Percentiles rank a stretch among this genome's conserved stretches.
phyloP scores from a whole-genome alignment of 2,329 filamentous ascomycete species.

The Aspergillus pseudoviridinutans region DNA sequence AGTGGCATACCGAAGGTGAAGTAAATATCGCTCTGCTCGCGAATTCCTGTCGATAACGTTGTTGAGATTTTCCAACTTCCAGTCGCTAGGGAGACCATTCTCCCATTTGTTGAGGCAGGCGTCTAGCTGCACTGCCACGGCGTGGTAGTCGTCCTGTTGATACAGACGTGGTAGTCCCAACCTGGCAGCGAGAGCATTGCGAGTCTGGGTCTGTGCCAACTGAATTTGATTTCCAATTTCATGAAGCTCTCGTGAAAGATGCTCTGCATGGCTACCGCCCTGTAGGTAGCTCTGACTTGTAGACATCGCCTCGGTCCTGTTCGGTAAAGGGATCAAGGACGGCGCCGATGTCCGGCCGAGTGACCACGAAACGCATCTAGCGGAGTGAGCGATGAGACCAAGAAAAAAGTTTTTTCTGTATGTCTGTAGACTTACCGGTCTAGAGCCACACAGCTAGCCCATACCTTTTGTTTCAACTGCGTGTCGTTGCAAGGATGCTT shows the following conservation, averaged over 20 bases:
- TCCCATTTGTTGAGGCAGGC: constrained; percentile 16
- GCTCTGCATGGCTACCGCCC: neutral
- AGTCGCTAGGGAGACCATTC: constrained; percentile 8
- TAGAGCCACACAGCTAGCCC: constrained; percentile 15
- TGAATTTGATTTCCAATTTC: constrained; percentile 19
- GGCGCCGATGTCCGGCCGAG: constrained; percentile 13
- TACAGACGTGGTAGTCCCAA: constrained; percentile 6
- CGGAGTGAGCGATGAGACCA: neutral
- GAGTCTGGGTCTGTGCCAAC: constrained; percentile 15
- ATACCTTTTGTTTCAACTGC: constrained; percentile 11
- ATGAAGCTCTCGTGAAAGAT: constrained; percentile 2
- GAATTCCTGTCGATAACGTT: constrained; percentile 4
- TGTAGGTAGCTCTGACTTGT: neutral
- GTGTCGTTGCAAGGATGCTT: neutral
- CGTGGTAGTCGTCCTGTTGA: constrained; percentile 16
- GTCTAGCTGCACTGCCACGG: constrained; percentile 13
- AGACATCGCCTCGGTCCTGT: neutral
- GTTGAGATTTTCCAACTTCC: constrained; percentile 6
- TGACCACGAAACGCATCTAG: constrained; percentile 19
- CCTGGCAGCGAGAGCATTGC: constrained; percentile 9
- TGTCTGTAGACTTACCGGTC: constrained; percentile 8
- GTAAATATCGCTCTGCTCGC: constrained; percentile 10
- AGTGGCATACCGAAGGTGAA: constrained; percentile 10
- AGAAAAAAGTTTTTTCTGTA: too few relatives aligned
- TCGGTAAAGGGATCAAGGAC: constrained; percentile 6